Evolutionary conservation across 2,329 filamentous ascomycete species (phyloP).

Genomic region (Trichoderma sp.): DNA sequence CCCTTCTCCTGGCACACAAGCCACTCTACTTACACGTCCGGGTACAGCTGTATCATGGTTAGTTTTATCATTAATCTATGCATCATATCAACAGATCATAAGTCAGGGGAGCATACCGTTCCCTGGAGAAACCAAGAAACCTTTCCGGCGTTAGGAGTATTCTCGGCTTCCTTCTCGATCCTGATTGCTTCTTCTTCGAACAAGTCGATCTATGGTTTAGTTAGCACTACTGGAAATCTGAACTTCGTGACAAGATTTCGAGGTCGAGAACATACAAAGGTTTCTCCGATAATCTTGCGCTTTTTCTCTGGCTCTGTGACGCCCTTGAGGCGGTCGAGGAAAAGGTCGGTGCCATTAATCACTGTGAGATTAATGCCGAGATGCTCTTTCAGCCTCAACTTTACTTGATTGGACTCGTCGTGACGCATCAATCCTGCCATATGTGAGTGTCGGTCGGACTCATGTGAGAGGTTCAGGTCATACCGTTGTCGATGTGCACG

Average conservation of each 20-base stretch:
- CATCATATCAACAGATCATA: not conserved
- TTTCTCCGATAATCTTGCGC: constrained; percentile 85
- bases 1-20: not conserved
- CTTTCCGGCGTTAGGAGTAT: constrained; percentile 67
- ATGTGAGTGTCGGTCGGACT: not conserved
- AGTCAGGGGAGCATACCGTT: constrained; percentile 36
- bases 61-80: not conserved
- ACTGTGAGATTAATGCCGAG: constrained; percentile 91
- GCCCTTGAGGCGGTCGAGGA: constrained; percentile 75
- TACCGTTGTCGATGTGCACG: constrained; percentile 73
- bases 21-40: not conserved
- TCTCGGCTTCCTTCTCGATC: constrained; percentile 70
- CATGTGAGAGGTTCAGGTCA: not conserved
- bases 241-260: not conserved
- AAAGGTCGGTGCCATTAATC: constrained; percentile 74
- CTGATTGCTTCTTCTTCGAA: constrained; percentile 74
- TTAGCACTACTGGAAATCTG: not conserved
- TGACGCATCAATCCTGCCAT: constrained; percentile 61
- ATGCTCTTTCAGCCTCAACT: constrained; percentile 74
- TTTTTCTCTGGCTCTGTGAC: constrained; percentile 81
- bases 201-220: constrained; percentile 51
- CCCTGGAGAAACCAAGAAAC: constrained; percentile 89
- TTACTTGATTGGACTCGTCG: constrained; percentile 80
- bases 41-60: not conserved
- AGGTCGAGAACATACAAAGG: constrained; percentile 35